Evolutionary conservation across 768 basidiomycete genomes (phyloP).

Genomic region (Atractiella rhizophila): DNA sequence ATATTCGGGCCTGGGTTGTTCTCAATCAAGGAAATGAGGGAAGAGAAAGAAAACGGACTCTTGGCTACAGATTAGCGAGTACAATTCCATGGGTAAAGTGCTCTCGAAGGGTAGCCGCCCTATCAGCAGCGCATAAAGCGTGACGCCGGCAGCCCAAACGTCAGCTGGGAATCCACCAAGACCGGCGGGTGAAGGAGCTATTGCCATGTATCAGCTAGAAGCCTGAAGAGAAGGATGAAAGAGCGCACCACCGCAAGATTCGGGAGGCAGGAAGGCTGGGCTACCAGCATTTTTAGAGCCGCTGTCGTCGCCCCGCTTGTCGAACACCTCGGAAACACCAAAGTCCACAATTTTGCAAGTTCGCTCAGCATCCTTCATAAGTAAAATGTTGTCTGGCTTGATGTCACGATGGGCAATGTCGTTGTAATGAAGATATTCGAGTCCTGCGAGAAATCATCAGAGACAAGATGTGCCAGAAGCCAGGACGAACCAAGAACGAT

Average conservation of each 20-base stretch:
- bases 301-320: slow-evolving; percentile 29
- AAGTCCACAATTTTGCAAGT: slow-evolving; percentile 94
- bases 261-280: slow-evolving; percentile 85
- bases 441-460: background rate
- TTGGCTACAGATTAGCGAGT: slow-evolving; percentile 9
- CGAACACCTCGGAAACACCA: slow-evolving; percentile 83
- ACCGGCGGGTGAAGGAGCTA: background rate
- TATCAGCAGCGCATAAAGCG: slow-evolving; percentile 13
- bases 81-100: slow-evolving; percentile 10
- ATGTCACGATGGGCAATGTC: slow-evolving; percentile 16
- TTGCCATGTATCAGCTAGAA: background rate
- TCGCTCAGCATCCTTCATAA: slow-evolving; percentile 55
- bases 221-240: background rate
- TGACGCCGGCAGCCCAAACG: slow-evolving; percentile 13
- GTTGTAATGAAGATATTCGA: background rate
- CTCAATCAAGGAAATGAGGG: background rate
- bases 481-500: slow-evolving; percentile 8
- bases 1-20: background rate
- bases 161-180: slow-evolving; percentile 13
- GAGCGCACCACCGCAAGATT: slow-evolving; percentile 37
- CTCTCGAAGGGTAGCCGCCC: slow-evolving; percentile 13
- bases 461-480: no score
- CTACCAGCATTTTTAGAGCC: slow-evolving; percentile 53
- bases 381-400: slow-evolving; percentile 38
- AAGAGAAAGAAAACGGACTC: background rate